Percentiles rank a stretch among this genome's conserved stretches.
phyloP scores from a whole-genome alignment of 192 early-diverging fungal genomes.

The Neocallimastix lanati region DNA sequence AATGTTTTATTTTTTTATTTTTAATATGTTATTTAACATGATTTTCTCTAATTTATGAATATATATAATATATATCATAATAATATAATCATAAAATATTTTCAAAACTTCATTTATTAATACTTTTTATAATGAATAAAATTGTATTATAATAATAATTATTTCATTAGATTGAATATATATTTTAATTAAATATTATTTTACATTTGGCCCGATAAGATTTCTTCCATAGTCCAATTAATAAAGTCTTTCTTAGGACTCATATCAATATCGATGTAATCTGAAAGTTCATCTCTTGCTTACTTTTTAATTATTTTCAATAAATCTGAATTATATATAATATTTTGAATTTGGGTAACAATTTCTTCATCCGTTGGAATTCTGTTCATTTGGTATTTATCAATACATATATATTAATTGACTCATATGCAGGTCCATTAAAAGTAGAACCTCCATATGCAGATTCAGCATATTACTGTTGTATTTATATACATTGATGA shows the following conservation, averaged over 20 bases:
- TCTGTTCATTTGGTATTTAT: background rate
- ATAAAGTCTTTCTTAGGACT: conserved; percentile 48
- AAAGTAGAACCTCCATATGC: background rate
- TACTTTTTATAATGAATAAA: no score
- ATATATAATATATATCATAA: no score
- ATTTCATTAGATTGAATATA: no score
- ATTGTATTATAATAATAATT: no score
- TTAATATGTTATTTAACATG: no score
- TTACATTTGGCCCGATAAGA: conserved; percentile 1
- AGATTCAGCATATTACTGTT: background rate
- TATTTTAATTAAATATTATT: no score
- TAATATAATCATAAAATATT: no score
- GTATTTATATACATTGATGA: background rate
- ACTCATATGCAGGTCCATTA: background rate
- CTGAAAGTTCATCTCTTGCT: conserved; percentile 47
- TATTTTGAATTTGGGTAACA: conserved; percentile 43
- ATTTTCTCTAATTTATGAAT: no score
- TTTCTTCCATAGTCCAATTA: conserved; percentile 39
- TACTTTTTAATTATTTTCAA: conserved; percentile 61
- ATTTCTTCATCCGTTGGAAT: conserved; percentile 63
- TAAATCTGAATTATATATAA: conserved; percentile 50
- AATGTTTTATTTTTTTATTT: no score
- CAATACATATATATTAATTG: background rate
- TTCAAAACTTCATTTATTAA: no score
- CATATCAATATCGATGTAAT: conserved; percentile 54